Evolutionary conservation across 495 filamentous ascomycete genomes (phyloP), one percentile per base, ranked within the genome.

Genomic region (Trichoderma asperelloides): DNA sequence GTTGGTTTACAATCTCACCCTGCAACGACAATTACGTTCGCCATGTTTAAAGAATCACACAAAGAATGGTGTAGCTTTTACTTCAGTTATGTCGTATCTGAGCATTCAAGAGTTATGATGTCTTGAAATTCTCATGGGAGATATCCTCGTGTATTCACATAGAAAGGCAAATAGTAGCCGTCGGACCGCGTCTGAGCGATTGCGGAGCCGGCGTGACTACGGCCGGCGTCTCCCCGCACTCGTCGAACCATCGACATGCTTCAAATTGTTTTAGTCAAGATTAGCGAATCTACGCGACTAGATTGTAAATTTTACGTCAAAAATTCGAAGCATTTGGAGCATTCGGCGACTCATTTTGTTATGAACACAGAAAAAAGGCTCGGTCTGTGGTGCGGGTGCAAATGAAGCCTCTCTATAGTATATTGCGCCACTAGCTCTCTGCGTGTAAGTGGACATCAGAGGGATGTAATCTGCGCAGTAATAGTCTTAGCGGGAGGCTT

Each of bases 121-220:
- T 21, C 8, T 21, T n/a, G 4, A 16, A 16, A 21, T 18, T 51
- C 47, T 45, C 47, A 23, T 16, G 43, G 11, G 0, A 51, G 21
- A 51, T 18, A 25, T 18, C 23, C 1, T 18, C 41, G n/a, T n/a
- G n/a, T 2, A 18, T 55, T 21, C 16, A 5, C 49, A 4, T n/a
- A 55, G 0, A n/a, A n/a, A 55, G 11, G 43, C 18, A 12, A 18
- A 0, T 21, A 6, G 47, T 2, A 51, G 47, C n/a, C 1, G 47
- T 51, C 18, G n/a, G 8, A 21, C n/a, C 21, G 47, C 33, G n/a
- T n/a, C 4, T 15, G 11, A 47, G 43, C 55, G 55, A 30, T 60
- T 60, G 55, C 55, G 55, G 55, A 60, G 23, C 27, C 55, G 55
- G 25, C 27, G 55, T 30, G 55, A 60, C 55, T 60, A 12, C 55